Percentiles rank a stretch among this genome's conserved stretches.
Conservation (phyloP, 306 rosid genomes). For the Glycine tomentella region DNA sequence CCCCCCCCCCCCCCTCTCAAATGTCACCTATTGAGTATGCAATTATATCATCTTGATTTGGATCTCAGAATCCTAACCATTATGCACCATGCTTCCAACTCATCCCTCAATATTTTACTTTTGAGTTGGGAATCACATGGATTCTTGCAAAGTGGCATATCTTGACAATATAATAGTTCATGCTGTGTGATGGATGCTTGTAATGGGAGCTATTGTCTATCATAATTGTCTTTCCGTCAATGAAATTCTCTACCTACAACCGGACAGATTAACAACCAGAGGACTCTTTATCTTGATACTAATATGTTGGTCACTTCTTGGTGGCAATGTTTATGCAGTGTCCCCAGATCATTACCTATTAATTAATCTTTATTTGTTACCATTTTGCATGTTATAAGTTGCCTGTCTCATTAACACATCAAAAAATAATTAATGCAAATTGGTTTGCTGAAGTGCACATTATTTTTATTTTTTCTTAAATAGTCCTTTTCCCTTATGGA, state of each 20-base stretch:
- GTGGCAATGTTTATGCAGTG: conserved; percentile 43
- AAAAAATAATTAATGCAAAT: too few relatives aligned
- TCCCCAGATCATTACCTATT: conserved; percentile 40
- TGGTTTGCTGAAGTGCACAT: too few relatives aligned
- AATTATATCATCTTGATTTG: conserved; percentile 34
- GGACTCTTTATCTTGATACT: conserved; percentile 10
- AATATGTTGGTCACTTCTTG: background rate
- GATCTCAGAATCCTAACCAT: conserved; percentile 9
- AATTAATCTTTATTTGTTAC: conserved; percentile 14
- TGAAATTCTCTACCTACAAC: conserved; percentile 37
- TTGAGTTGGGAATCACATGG: too few relatives aligned
- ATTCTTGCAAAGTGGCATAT: conserved; percentile 27
- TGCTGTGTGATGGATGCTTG: background rate
- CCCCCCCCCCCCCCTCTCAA: too few relatives aligned
- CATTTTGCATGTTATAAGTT: conserved; percentile 35
- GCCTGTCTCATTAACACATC: too few relatives aligned
- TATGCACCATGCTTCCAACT: conserved; percentile 34
- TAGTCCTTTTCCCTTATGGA: too few relatives aligned
- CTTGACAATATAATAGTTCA: conserved; percentile 35
- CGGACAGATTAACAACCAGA: conserved; percentile 31
- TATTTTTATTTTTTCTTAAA: too few relatives aligned
- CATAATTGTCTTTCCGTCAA: conserved; percentile 23
- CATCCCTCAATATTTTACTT: conserved; percentile 13
- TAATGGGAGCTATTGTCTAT: conserved; percentile 22
- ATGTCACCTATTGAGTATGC: background rate